Evolutionary conservation across 805 yeast genomes (phyloP).

Genomic region (Candida sakaeoensis): DNA sequence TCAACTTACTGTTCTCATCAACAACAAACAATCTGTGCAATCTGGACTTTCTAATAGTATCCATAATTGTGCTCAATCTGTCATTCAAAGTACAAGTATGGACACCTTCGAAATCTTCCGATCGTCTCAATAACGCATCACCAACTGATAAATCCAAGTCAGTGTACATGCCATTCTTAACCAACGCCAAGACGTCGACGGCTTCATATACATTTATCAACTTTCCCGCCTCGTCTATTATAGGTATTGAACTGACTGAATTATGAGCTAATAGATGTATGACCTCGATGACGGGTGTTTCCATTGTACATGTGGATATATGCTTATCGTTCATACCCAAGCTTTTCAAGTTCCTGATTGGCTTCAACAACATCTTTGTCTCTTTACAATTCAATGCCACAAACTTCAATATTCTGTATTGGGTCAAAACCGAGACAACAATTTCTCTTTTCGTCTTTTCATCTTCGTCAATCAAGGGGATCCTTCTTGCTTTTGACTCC

Average conservation of each 20-base stretch:
- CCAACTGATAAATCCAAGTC: constrained; percentile 91
- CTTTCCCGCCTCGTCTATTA: constrained; percentile 67
- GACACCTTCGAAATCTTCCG: constrained; percentile 97
- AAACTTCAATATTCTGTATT: constrained; percentile 91
- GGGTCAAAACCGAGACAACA: constrained; percentile 92
- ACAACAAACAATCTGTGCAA: constrained; percentile 90
- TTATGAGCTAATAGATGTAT: constrained; percentile 74
- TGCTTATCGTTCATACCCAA: constrained; percentile 46
- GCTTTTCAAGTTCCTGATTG: constrained; percentile 66
- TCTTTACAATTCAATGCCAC: constrained; percentile 96
- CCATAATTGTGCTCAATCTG: constrained; percentile 82
- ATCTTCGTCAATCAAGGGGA: constrained; percentile 91
- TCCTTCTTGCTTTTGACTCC: constrained; percentile 83
- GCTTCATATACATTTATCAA: constrained; percentile 92
- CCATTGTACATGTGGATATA: constrained; percentile 80
- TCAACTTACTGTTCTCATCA: constrained; percentile 70
- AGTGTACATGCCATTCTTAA: constrained; percentile 90
- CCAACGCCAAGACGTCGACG: constrained; percentile 86
- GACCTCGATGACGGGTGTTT: constrained; percentile 90
- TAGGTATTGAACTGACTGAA: constrained; percentile 91
- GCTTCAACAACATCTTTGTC: constrained; percentile 75
- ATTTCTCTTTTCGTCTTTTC: constrained; percentile 90
- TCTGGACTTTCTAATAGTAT: constrained; percentile 86
- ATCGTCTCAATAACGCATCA: constrained; percentile 88
- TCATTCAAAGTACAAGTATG: constrained; percentile 91